phyloP scores from a whole-genome alignment of 2,329 filamentous ascomycete species.

The Leptographium procerum region DNA sequence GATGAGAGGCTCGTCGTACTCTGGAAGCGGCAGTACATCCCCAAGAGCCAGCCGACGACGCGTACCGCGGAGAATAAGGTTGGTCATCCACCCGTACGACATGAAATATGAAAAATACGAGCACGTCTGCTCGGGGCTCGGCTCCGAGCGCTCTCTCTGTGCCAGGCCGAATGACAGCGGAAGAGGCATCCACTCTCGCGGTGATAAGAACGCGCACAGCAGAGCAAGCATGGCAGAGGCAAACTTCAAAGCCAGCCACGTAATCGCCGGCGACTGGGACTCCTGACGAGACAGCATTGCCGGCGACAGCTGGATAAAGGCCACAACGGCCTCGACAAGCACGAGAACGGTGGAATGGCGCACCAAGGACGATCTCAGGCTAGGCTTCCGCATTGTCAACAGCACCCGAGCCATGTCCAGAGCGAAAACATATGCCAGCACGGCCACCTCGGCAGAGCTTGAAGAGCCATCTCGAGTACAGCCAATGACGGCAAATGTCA shows the following conservation, averaged over 20 bases:
- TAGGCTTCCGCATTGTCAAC: not conserved
- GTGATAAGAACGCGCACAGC: slow-evolving; percentile 31
- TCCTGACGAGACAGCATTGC: not conserved
- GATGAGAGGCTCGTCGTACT: slow-evolving; percentile 43
- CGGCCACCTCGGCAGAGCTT: not conserved
- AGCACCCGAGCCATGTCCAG: not conserved
- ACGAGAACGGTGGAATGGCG: slow-evolving; percentile 1
- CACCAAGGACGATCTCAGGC: not conserved
- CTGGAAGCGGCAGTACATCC: slow-evolving; percentile 36
- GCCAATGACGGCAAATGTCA: not conserved
- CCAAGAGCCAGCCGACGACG: slow-evolving; percentile 32
- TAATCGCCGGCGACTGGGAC: slow-evolving; percentile 18
- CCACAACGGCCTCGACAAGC: not conserved
- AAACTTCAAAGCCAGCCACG: slow-evolving; percentile 53
- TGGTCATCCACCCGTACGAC: slow-evolving; percentile 39
- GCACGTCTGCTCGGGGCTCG: slow-evolving; percentile 40
- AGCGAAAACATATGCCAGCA: not conserved
- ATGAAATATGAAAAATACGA: slow-evolving; percentile 36
- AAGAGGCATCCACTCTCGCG: slow-evolving; percentile 38
- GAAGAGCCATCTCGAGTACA: not conserved
- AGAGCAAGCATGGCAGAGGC: slow-evolving; percentile 21
- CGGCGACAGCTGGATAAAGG: not conserved
- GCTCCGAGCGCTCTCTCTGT: slow-evolving; percentile 23
- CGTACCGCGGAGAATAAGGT: slow-evolving; percentile 35
- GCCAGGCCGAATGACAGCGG: slow-evolving; percentile 26